A percentile compares a stretch with the other conserved stretches of the same genome.
Conservation (phyloP, 2,329 filamentous ascomycete genomes). For the Xylariaceae sp. region DNA sequence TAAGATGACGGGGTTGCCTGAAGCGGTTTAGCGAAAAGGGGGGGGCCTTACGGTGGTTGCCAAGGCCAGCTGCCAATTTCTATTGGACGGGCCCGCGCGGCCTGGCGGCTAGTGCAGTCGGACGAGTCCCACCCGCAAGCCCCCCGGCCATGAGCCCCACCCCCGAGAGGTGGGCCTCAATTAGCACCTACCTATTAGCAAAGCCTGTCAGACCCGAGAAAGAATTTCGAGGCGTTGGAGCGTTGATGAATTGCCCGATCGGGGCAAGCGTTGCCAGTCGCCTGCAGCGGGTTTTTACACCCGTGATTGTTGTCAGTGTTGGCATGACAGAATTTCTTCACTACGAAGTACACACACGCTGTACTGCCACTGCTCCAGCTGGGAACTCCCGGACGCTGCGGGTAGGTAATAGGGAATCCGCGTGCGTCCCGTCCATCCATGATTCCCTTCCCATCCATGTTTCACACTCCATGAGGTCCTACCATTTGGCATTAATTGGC, state of each 20-base stretch:
- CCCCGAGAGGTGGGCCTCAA: background rate
- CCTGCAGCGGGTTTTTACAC: slow-evolving; percentile 3
- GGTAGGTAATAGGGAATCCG: no score
- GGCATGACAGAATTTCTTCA: background rate
- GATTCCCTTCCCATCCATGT: background rate
- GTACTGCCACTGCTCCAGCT: no score
- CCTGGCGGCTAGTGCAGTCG: background rate
- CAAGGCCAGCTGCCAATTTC: background rate
- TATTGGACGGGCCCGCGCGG: background rate
- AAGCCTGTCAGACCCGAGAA: slow-evolving; percentile 17
- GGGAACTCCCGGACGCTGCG: no score
- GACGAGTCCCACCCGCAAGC: no score
- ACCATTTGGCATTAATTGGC: background rate
- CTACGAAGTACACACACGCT: background rate
- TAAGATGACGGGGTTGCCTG: background rate
- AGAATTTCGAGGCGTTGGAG: slow-evolving; percentile 16
- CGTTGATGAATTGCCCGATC: slow-evolving; percentile 1
- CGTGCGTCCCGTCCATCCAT: no score
- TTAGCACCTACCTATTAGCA: slow-evolving; percentile 14
- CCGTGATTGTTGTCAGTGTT: slow-evolving; percentile 3
- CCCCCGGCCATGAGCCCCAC: background rate
- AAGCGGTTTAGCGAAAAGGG: background rate
- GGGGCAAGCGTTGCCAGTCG: background rate
- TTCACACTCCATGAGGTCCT: background rate
- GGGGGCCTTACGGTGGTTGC: background rate